Percentiles rank a stretch among this genome's conserved stretches.
Evolutionary conservation across 2,329 filamentous ascomycete genomes (phyloP).

Genomic region (Epichloe typhina): DNA sequence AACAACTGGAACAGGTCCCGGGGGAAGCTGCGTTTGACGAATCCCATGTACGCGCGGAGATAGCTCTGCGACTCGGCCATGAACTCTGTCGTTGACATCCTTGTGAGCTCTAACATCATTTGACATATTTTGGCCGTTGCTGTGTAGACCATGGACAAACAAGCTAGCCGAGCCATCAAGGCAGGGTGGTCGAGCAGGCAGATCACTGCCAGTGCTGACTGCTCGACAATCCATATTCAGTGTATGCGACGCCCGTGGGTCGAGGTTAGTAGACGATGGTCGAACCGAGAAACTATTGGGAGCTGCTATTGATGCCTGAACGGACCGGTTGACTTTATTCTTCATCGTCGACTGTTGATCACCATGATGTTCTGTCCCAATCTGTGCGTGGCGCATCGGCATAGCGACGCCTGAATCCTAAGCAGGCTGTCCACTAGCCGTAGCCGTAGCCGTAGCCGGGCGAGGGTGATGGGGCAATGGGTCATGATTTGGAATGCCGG

Average conservation of each 20-base stretch:
- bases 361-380: neutral
- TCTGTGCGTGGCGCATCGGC: neutral
- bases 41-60: neutral
- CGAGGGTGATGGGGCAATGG: neutral
- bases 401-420: slow-evolving; percentile 8
- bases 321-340: neutral
- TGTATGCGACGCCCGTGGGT: neutral
- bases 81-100: neutral
- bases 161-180: neutral
- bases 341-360: neutral
- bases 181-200: neutral
- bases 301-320: neutral
- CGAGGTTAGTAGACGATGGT: neutral
- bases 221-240: neutral
- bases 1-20: neutral
- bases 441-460: neutral
- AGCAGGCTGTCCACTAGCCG: slow-evolving; percentile 8
- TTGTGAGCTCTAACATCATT: neutral
- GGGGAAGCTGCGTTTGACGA: neutral
- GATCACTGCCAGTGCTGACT: neutral
- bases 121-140: neutral
- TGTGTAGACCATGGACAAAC: neutral
- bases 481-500: neutral
- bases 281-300: neutral
- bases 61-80: neutral